Conservation (phyloP, 1,139 yeast species). For the Suhomyces terraborum region DNA sequence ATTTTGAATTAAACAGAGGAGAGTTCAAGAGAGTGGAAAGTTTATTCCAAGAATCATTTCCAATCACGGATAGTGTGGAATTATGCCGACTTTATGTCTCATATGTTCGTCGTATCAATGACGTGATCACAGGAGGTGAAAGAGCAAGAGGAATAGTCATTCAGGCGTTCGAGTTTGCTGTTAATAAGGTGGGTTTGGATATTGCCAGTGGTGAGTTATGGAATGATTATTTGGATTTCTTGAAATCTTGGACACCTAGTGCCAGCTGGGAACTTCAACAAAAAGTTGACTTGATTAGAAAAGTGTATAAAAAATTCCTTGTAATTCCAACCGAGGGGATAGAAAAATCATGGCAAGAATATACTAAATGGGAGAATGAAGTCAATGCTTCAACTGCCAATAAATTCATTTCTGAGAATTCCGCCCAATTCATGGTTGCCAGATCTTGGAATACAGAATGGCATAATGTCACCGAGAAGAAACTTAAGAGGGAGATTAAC, state of each 20-base stretch:
- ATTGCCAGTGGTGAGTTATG: slow-evolving; percentile 71
- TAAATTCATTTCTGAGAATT: slow-evolving; percentile 79
- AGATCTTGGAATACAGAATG: slow-evolving; percentile 78
- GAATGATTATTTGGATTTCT: slow-evolving; percentile 80
- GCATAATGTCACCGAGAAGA: slow-evolving; percentile 54
- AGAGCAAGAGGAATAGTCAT: slow-evolving; percentile 74
- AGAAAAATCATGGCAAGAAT: slow-evolving; percentile 79
- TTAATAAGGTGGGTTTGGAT: slow-evolving; percentile 77
- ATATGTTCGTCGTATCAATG: slow-evolving; percentile 78
- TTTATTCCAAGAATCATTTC: slow-evolving; percentile 63
- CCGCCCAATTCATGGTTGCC: slow-evolving; percentile 88
- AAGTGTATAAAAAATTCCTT: slow-evolving; percentile 69
- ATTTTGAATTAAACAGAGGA: slow-evolving; percentile 65
- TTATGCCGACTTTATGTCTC: slow-evolving; percentile 76
- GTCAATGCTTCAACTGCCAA: slow-evolving; percentile 77
- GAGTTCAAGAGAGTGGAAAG: slow-evolving; percentile 69
- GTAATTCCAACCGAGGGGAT: slow-evolving; percentile 72
- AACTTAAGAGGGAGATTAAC: slow-evolving; percentile 37
- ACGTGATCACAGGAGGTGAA: slow-evolving; percentile 81
- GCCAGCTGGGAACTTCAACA: slow-evolving; percentile 89
- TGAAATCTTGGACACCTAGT: slow-evolving; percentile 75
- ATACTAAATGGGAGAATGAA: slow-evolving; percentile 81
- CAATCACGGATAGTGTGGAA: slow-evolving; percentile 59
- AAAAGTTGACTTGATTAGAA: slow-evolving; percentile 74
- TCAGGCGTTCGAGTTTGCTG: slow-evolving; percentile 84